Conservation (phyloP, 768 basidiomycete species). For the Phylloporus rhodoxanthus region DNA sequence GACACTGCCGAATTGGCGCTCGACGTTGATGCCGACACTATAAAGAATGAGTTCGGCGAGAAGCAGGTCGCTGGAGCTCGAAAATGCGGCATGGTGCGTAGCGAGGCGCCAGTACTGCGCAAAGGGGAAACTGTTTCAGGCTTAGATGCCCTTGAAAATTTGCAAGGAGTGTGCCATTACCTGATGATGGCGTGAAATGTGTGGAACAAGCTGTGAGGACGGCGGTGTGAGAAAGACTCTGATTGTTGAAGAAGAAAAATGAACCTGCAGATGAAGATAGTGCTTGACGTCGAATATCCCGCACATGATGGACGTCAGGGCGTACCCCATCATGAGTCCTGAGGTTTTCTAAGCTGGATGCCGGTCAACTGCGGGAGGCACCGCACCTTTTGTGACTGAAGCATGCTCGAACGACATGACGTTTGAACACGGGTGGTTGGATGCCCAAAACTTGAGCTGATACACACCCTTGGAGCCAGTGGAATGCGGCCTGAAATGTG, state of each 20-base stretch:
- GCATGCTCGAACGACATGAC: constrained; percentile 80
- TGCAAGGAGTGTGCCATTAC: constrained; percentile 34
- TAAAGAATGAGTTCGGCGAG: constrained; percentile 70
- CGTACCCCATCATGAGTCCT: constrained; percentile 77
- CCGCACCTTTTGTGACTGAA: constrained; percentile 73
- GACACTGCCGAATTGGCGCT: constrained; percentile 79
- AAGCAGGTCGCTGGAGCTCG: constrained; percentile 82
- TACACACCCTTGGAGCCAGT: not conserved
- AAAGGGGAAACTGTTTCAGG: constrained; percentile 28
- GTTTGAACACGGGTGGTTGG: not conserved
- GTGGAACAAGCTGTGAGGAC: constrained; percentile 65
- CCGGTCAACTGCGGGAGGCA: not conserved
- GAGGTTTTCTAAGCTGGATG: not conserved
- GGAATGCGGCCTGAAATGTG: not conserved
- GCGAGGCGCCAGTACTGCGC: constrained; percentile 81
- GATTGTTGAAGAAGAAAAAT: constrained; percentile 12
- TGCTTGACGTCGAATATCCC: constrained; percentile 85
- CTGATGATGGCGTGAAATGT: constrained; percentile 86
- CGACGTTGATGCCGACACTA: constrained; percentile 63
- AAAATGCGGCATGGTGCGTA: constrained; percentile 68
- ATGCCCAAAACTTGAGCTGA: not conserved
- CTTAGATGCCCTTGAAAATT: constrained; percentile 19
- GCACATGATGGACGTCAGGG: constrained; percentile 63
- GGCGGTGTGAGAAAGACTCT: constrained; percentile 1
- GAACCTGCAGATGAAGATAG: constrained; percentile 78